Base-by-base conservation (phyloP, 352 stramenopile genomes). In the Phytophthora pistaciae region DNA sequence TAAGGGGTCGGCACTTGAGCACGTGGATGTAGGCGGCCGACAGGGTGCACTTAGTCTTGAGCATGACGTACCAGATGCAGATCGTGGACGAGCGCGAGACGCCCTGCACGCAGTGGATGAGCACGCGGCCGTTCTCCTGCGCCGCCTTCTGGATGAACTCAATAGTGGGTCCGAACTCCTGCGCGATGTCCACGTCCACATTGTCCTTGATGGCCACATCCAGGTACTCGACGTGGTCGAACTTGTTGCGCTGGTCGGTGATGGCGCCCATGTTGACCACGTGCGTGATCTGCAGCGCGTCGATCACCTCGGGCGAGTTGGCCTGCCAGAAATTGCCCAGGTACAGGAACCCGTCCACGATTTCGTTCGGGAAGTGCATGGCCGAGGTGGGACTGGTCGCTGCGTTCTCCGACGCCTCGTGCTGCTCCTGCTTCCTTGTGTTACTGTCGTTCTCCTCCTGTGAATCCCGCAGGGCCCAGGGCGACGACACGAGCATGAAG, bases 281-380 rank as follows among this genome's bases (percentile, higher is more conserved):
- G 68, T 94, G 85, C 2, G 87, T 93, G 69, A 94, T 92, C 44
- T 80, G 54, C 31, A 94, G 71, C 18, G 80, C 75, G 3, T 66
- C 38, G n/a, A 93, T 70, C 23, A 91, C 80, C 10, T 82, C 70
- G 0, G 68, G 29, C n/a, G 85, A 85, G 48, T 89, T 91, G 33
- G 87, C 87, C 74, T 94, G 87, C 87, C 87, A 94, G 62, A 91
- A 93, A 70, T 93, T 94, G 64, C 87, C 87, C 20, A 94, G 66
- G 27, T 78, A 94, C 18, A 94, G 65, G n/a, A 92, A 91, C 3
- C 66, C 77, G 18, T 91, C 79, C 54, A 93, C 60, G 55, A 94
- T 92, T 70, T 94, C 87, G 72, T 93, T 94, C 40, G 87, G 87
- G 52, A 89, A 94, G 31, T 88, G 84, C 29, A 80, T 72, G 46